Conservation (phyloP, 169 alveolate genomes). For the Neospora caninum region DNA sequence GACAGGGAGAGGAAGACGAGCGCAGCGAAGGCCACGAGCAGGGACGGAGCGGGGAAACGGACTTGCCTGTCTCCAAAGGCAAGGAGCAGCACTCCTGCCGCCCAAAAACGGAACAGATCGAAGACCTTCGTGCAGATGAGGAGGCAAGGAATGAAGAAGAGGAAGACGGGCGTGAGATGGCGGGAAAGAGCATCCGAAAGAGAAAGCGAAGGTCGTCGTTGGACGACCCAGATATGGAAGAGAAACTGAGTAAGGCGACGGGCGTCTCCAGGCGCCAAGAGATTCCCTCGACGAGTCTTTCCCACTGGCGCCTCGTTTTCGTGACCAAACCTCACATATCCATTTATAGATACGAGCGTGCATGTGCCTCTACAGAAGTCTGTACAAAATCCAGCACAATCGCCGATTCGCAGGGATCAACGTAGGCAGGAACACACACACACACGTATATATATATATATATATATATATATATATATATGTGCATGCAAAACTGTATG, state of each 20-base stretch:
- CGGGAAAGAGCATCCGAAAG: neutral
- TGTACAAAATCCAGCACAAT: too few relatives aligned
- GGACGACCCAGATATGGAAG: slow-evolving; percentile 8
- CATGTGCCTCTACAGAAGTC: too few relatives aligned
- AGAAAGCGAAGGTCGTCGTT: neutral
- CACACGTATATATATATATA: neutral
- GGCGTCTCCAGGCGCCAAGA: neutral
- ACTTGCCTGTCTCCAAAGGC: too few relatives aligned
- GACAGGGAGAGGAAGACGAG: neutral
- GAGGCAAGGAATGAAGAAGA: neutral
- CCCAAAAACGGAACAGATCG: too few relatives aligned
- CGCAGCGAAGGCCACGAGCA: neutral
- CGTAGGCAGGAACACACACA: neutral
- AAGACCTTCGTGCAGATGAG: neutral
- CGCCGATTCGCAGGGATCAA: too few relatives aligned
- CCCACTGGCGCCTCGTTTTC: too few relatives aligned
- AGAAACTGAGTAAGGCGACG: slow-evolving; percentile 15
- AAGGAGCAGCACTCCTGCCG: too few relatives aligned
- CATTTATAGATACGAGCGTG: too few relatives aligned
- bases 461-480: too few relatives aligned
- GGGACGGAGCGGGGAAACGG: neutral
- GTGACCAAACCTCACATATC: too few relatives aligned
- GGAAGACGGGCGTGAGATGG: neutral
- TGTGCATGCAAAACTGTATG: too few relatives aligned
- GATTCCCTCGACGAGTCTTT: too few relatives aligned